phyloP scores from a whole-genome alignment of 1,139 yeast genomes.

The Kluyveromyces marxianus region DNA sequence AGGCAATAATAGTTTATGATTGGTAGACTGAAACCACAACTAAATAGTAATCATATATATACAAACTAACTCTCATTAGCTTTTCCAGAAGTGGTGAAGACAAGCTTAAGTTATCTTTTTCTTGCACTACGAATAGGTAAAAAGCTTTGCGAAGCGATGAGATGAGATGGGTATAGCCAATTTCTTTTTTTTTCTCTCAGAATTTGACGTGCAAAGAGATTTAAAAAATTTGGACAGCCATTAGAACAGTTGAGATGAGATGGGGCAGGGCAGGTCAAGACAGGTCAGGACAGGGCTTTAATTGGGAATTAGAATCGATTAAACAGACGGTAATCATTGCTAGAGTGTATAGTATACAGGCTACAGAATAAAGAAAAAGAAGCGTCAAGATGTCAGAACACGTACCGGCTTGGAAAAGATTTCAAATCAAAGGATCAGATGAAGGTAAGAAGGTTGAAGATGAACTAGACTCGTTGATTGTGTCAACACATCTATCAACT shows the following conservation, averaged over 20 bases:
- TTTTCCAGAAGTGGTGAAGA: too few relatives aligned
- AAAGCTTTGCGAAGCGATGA: too few relatives aligned
- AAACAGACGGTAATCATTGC: too few relatives aligned
- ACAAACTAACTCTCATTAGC: background rate
- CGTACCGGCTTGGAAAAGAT: constrained; percentile 87
- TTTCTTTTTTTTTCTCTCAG: too few relatives aligned
- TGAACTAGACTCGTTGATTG: constrained; percentile 32
- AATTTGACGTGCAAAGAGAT: background rate
- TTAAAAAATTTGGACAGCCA: background rate
- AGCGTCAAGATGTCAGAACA: constrained; percentile 24
- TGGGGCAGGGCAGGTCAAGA: too few relatives aligned
- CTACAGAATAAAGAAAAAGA: too few relatives aligned
- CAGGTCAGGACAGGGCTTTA: too few relatives aligned
- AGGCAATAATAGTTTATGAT: constrained; percentile 4
- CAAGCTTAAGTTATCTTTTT: too few relatives aligned
- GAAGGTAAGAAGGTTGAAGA: constrained; percentile 13
- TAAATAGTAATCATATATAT: background rate
- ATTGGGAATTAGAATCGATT: too few relatives aligned
- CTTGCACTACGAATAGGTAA: too few relatives aligned
- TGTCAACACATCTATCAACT: constrained; percentile 40
- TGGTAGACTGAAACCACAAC: background rate
- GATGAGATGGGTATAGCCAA: too few relatives aligned
- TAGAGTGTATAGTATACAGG: too few relatives aligned
- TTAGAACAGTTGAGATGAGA: background rate
- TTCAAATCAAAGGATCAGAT: constrained; percentile 47